phyloP scores from a whole-genome alignment of 2,329 filamentous ascomycete species.

The Ramularia endophylla region DNA sequence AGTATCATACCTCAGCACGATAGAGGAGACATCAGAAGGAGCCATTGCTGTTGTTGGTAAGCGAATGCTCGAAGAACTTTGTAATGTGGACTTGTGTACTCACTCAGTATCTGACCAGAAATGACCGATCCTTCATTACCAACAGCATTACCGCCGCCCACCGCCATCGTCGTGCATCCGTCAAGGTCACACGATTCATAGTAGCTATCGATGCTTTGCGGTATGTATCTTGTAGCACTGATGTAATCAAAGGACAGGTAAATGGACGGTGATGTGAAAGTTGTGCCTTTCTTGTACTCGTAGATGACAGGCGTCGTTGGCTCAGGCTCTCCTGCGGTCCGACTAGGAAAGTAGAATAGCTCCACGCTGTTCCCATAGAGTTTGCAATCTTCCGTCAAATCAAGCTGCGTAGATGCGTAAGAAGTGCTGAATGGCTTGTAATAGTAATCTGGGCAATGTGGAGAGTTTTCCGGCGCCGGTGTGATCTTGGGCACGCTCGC shows the following conservation, averaged over 20 bases:
- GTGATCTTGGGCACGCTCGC: conserved; percentile 17
- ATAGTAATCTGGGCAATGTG: conserved; percentile 13
- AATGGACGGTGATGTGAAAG: conserved; percentile 19
- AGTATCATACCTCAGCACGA: conserved; percentile 8
- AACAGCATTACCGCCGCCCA: conserved; percentile 7
- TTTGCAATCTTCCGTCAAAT: conserved; percentile 4
- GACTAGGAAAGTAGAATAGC: conserved; percentile 18
- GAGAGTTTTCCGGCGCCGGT: conserved; percentile 17
- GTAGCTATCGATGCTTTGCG: background rate
- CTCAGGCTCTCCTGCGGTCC: conserved; percentile 4
- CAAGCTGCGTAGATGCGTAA: background rate
- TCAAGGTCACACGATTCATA: conserved; percentile 5
- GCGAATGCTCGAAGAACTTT: background rate
- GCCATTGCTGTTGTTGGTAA: conserved; percentile 6
- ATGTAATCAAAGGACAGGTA: conserved; percentile 19
- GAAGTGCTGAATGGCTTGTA: conserved; percentile 13
- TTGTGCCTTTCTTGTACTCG: conserved; percentile 11
- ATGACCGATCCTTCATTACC: conserved; percentile 7
- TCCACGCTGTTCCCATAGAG: conserved; percentile 18
- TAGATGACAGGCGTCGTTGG: conserved; percentile 10
- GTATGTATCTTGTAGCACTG: conserved; percentile 5
- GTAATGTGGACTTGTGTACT: background rate
- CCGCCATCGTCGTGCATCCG: conserved; percentile 3
- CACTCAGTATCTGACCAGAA: conserved; percentile 5
- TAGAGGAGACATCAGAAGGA: conserved; percentile 12